Evolutionary conservation across 371 early-diverging fungal species (phyloP).

Genomic region (Choanephora cucurbitarum): DNA sequence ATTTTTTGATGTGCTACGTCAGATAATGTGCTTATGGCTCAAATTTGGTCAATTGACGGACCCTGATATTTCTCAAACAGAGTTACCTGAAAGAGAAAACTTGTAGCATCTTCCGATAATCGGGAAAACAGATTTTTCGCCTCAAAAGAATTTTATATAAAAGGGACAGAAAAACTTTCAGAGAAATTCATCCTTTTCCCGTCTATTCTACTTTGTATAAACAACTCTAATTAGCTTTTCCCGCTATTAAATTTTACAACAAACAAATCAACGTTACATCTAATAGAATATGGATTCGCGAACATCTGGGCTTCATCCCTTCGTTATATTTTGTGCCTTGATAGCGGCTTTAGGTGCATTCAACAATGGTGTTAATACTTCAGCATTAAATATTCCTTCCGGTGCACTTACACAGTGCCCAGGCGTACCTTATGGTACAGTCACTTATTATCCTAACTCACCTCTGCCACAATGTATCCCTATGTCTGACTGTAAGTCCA

Average conservation of each 20-base stretch:
- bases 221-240: too few species aligned
- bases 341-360: conserved; percentile 47
- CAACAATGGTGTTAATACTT: conserved; percentile 51
- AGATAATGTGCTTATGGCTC: background rate
- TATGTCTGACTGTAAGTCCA: conserved; percentile 32
- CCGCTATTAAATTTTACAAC: too few species aligned
- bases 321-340: conserved; percentile 44
- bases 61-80: background rate
- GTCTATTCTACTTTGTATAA: background rate
- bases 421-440: conserved; percentile 37
- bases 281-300: conserved; percentile 9
- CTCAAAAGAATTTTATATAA: background rate
- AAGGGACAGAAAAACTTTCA: background rate
- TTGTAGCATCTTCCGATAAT: background rate
- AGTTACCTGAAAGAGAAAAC: too few species aligned
- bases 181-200: background rate
- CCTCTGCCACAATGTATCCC: conserved; percentile 48
- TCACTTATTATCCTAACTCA: conserved; percentile 39
- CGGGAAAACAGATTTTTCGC: background rate
- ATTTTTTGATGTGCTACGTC: background rate
- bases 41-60: background rate
- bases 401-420: conserved; percentile 41
- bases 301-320: conserved; percentile 21
- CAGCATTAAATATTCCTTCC: conserved; percentile 50
- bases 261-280: too few species aligned